phyloP scores from a whole-genome alignment of 1,139 yeast species.

The Debaryomyces singareniensis region DNA sequence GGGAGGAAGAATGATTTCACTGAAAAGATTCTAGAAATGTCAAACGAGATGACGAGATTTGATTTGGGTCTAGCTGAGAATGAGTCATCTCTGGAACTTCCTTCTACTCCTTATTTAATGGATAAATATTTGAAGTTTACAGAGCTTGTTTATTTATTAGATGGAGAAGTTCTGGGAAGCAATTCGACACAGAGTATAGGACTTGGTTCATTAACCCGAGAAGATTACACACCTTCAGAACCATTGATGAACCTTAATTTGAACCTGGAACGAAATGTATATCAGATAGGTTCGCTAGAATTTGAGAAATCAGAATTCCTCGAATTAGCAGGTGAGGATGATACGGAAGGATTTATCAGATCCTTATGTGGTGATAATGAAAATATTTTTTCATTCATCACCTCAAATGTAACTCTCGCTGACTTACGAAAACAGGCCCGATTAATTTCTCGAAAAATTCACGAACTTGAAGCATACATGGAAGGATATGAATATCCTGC shows the following conservation, averaged over 20 bases:
- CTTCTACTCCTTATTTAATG: conserved; percentile 62
- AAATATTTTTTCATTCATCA: conserved; percentile 40
- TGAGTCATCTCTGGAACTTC: conserved; percentile 47
- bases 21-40: conserved; percentile 50
- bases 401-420: conserved; percentile 34
- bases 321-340: conserved; percentile 41
- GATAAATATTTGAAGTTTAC: conserved; percentile 60
- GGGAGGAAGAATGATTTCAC: conserved; percentile 63
- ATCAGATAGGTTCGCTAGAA: conserved; percentile 49
- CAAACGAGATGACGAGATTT: conserved; percentile 49
- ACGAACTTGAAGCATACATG: conserved; percentile 27
- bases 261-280: conserved; percentile 24
- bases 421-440: conserved; percentile 45
- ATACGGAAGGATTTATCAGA: conserved; percentile 47
- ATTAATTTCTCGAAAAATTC: conserved; percentile 28
- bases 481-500: conserved; percentile 36
- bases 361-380: conserved; percentile 40
- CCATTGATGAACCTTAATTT: conserved; percentile 6
- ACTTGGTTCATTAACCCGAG: not conserved
- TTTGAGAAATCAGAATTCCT: conserved; percentile 47
- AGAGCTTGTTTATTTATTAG: conserved; percentile 46
- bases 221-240: not conserved
- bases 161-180: conserved; percentile 9
- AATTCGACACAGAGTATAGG: not conserved
- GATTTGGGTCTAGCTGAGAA: conserved; percentile 43